Evolutionary conservation across 306 rosid species (phyloP), one percentile per base, ranked within the genome.

Genomic region (Fragaria ananassa): DNA sequence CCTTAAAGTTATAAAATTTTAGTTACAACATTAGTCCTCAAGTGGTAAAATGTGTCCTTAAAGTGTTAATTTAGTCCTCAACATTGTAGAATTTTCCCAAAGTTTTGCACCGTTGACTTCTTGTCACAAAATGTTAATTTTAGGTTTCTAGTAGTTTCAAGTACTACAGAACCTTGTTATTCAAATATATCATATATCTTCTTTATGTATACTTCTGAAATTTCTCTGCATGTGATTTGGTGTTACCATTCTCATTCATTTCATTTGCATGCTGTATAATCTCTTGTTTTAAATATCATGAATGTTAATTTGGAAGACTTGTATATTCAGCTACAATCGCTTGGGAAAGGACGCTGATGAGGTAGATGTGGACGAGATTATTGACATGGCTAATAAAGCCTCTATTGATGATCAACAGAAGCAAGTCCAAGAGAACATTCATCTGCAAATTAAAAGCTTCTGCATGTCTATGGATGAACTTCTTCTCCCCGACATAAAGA

Each of bases 381-480:
- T 92, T 82, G 88, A 89, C 75, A 77, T 89, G 88, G 89, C 98
- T 23, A 64, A 79, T 87, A 90, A 81, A 83, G 88, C 93, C 79
- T 76, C 95, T 67, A 65, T 88, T 78, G 77, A 76, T 76, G 96
- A 89, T 84, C 97, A 95, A 87, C 88, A 87, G 78, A 86, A 70
- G 61, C 93, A 88, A 84, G 93, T 95, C 74, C 97, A 90, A 68
- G 97, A 95, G 80, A 92, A 92, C 83, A 82, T 92, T 79, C 96
- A 88, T 80, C 82, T 81, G 46, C 97, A 92, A 78, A 80, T 92
- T 57, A 84, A 78, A 82, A 67, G 60, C 19, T 90, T 91, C 76
- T 87, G 89, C 83, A 31, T 5, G 18, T 86, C 70, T 72, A 88
- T 92, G 98, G 96, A 92, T 84, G 89, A 83, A 80, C 79, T 95